Evolutionary conservation across 2,329 filamentous ascomycete genomes (phyloP).

Genomic region (Scedosporium aurantiacum): DNA sequence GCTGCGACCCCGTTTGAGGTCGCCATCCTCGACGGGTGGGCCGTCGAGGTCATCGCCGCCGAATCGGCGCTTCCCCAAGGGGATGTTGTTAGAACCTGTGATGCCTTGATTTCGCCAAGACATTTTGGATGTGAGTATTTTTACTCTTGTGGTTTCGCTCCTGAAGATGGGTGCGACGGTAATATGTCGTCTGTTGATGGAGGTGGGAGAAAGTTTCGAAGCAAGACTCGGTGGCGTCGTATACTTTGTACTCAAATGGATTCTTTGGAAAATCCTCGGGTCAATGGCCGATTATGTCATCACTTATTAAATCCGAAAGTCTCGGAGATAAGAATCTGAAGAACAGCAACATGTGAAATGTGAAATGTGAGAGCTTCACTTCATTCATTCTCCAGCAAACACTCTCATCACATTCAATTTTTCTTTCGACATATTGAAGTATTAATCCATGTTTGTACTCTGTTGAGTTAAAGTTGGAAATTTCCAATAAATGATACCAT

Average conservation of each 20-base stretch:
- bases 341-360: no score
- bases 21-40: slow-evolving; percentile 26
- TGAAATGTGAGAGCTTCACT: no score
- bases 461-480: no score
- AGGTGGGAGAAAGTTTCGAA: not conserved
- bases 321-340: no score
- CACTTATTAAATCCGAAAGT: not conserved
- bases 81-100: slow-evolving; percentile 97
- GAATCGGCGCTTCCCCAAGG: slow-evolving; percentile 74
- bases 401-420: no score
- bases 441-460: no score
- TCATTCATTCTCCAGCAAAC: no score
- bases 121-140: slow-evolving; percentile 31
- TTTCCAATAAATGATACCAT: no score
- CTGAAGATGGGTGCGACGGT: no score
- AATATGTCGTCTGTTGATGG: not conserved
- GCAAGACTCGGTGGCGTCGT: not conserved
- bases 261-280: not conserved
- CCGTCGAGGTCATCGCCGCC: slow-evolving; percentile 37
- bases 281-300: not conserved
- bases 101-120: slow-evolving; percentile 69
- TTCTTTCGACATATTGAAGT: no score
- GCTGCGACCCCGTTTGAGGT: slow-evolving; percentile 81
- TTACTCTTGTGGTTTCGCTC: not conserved
- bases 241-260: not conserved